phyloP scores from a whole-genome alignment of 345 rosid genomes.

The Raphanus raphanistrum region DNA sequence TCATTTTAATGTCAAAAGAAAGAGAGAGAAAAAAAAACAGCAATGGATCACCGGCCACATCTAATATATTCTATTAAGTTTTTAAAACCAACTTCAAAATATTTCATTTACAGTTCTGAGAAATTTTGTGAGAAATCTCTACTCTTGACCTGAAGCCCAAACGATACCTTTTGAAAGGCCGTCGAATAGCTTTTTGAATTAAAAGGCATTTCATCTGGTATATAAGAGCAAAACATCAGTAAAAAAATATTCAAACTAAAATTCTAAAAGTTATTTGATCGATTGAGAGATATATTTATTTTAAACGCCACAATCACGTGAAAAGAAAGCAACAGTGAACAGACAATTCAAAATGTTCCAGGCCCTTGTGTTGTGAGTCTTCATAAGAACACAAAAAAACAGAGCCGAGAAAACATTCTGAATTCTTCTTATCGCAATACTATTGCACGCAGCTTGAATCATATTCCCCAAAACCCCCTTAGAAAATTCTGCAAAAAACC shows the following conservation, averaged over 20 bases:
- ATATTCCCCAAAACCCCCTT: conserved; percentile 19
- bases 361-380: background rate
- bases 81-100: too few species aligned
- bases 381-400: background rate
- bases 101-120: too few species aligned
- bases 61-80: too few species aligned
- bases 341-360: background rate
- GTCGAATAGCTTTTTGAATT: too few species aligned
- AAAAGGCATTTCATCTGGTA: too few species aligned
- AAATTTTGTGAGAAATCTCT: too few species aligned
- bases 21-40: too few species aligned
- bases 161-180: background rate
- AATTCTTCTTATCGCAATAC: conserved; percentile 12
- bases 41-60: too few species aligned
- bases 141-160: background rate
- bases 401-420: conserved; percentile 8
- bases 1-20: too few species aligned
- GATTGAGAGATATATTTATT: too few species aligned
- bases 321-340: background rate
- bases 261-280: background rate
- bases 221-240: background rate
- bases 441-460: conserved; percentile 1
- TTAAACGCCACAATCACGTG: background rate
- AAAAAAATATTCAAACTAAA: background rate
- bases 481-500: conserved; percentile 26